These are phyloP conservation scores for Diplogelasinospora grovesii DNA, from an alignment of 495 filamentous ascomycete genomes.

Conservation along the genomic window DNA sequence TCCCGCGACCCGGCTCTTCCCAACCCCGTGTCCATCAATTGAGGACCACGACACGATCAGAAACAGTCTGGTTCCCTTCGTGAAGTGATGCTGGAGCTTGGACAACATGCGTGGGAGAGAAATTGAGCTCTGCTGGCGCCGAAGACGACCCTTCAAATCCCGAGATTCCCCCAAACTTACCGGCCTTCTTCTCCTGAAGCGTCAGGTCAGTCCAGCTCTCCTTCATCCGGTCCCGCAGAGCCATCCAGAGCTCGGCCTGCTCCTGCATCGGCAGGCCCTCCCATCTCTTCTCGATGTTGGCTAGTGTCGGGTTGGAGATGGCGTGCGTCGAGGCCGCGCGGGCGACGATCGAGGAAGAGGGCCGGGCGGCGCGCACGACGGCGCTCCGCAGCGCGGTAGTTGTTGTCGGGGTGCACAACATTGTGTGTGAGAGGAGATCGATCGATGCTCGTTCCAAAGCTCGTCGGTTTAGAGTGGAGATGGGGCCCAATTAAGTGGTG, in stretches of 20 bases:
- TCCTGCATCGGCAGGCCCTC: constrained; percentile 94
- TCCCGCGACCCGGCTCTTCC: too few species aligned
- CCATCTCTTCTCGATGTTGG: constrained; percentile 99
- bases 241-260: constrained; percentile 99
- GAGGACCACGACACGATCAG: constrained; percentile 4
- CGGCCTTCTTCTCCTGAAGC: constrained; percentile 94
- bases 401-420: constrained; percentile 35
- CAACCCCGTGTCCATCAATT: constrained; percentile 22
- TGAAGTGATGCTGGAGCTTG: not conserved
- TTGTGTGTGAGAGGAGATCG: constrained; percentile 20
- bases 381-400: constrained; percentile 36
- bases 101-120: not conserved
- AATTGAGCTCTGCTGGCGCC: not conserved
- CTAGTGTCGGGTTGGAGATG: constrained; percentile 93
- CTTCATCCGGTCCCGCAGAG: constrained; percentile 96
- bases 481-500: constrained; percentile 35
- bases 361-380: constrained; percentile 33
- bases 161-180: too few species aligned
- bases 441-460: too few species aligned
- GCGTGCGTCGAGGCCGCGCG: constrained; percentile 68
- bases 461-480: constrained; percentile 40
- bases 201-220: constrained; percentile 92
- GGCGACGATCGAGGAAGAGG: constrained; percentile 25
- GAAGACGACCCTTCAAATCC: too few species aligned
- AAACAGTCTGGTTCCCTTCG: not conserved